A percentile compares a stretch with the other conserved stretches of the same genome.
Conservation (phyloP, 345 rosid species). For the Eucalyptus tenuipes region DNA sequence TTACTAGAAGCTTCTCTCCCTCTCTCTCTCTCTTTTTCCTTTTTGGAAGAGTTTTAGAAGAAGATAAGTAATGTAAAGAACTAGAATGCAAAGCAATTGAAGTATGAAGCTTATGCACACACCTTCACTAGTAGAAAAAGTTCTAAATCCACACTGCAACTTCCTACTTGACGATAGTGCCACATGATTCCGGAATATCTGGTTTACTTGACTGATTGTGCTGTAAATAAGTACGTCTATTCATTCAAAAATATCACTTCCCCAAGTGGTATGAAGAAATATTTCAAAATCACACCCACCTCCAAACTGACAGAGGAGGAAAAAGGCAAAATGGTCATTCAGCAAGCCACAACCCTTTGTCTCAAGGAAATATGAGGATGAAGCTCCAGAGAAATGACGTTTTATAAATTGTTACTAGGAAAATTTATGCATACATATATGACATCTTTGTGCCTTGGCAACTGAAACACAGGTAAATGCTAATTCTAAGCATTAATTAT, state of each 20-base stretch:
- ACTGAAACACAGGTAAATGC: not conserved
- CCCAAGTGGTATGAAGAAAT: not conserved
- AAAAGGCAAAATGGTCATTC: not conserved
- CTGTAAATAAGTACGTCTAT: constrained; percentile 21
- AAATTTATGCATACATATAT: not conserved
- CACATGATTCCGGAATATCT: constrained; percentile 18
- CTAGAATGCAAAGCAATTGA: not conserved
- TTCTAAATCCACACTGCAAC: constrained; percentile 42
- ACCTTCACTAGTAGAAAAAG: constrained; percentile 66
- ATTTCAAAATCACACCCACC: not conserved
- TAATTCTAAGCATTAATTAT: not conserved
- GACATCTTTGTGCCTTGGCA: not conserved
- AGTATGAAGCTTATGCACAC: not conserved
- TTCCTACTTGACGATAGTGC: constrained; percentile 37
- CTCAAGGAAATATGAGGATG: not conserved
- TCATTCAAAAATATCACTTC: not conserved
- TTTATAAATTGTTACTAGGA: not conserved
- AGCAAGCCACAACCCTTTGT: not conserved
- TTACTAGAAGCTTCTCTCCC: not conserved
- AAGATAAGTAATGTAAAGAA: not conserved
- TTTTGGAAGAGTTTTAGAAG: not conserved
- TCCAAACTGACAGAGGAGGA: not conserved
- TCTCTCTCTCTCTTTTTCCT: not conserved
- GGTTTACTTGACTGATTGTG: constrained; percentile 22
- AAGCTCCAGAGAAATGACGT: not conserved